These are phyloP conservation scores for Fusarium longipes DNA, from an alignment of 2,329 filamentous ascomycete species.

Conservation along the genomic window DNA sequence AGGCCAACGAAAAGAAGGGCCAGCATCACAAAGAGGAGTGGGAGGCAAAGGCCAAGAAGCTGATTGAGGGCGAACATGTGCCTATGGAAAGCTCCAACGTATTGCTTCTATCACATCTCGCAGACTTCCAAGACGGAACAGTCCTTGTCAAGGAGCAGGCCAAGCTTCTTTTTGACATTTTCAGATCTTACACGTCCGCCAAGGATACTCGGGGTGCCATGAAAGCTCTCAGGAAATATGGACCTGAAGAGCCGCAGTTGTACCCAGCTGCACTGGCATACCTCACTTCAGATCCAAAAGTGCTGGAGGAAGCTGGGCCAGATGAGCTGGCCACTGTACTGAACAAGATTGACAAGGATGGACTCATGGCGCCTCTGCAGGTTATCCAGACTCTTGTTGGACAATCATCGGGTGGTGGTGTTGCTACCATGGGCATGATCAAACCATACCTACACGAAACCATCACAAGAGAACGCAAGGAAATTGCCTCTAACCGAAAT, in stretches of 20 bases:
- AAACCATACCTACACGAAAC: slow-evolving; percentile 91
- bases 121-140: slow-evolving; percentile 89
- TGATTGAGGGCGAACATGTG: slow-evolving; percentile 83
- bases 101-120: slow-evolving; percentile 89
- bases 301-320: slow-evolving; percentile 84
- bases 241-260: slow-evolving; percentile 87
- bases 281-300: slow-evolving; percentile 84
- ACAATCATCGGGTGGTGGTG: slow-evolving; percentile 62
- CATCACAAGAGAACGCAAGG: slow-evolving; percentile 86
- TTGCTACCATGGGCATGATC: slow-evolving; percentile 97
- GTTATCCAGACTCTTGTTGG: slow-evolving; percentile 91
- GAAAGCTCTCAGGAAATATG: slow-evolving; percentile 90
- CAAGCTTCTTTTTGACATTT: slow-evolving; percentile 92
- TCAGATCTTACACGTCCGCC: slow-evolving; percentile 92
- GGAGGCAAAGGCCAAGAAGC: slow-evolving; percentile 89
- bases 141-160: slow-evolving; percentile 94
- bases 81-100: slow-evolving; percentile 96
- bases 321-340: slow-evolving; percentile 85
- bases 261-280: slow-evolving; percentile 94
- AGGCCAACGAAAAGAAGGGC: slow-evolving; percentile 79
- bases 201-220: slow-evolving; percentile 93
- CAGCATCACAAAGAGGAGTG: slow-evolving; percentile 77
- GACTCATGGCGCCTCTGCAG: slow-evolving; percentile 94
- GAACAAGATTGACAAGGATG: slow-evolving; percentile 86
- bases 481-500: slow-evolving; percentile 82